Percentiles rank a stretch among this genome's conserved stretches.
Evolutionary conservation across 805 yeast species (phyloP).

Genomic region (Dipodascopsis tothii): DNA sequence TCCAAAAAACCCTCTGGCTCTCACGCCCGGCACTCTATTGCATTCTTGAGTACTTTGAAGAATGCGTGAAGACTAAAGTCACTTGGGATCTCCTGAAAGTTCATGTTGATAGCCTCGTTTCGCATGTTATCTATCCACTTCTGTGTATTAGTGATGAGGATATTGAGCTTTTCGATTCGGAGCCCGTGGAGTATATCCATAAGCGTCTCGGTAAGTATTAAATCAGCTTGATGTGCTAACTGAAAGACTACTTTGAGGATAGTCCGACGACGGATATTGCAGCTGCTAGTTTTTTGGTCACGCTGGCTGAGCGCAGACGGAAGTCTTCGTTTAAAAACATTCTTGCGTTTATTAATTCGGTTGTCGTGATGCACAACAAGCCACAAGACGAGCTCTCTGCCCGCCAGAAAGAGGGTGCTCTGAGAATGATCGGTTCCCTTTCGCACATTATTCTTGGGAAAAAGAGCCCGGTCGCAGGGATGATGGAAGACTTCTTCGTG

Average conservation of each 20-base stretch:
- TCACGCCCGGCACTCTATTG: background rate
- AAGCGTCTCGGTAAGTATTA: slow-evolving; percentile 48
- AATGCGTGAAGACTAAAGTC: slow-evolving; percentile 48
- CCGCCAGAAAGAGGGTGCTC: slow-evolving; percentile 66
- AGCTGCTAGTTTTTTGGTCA: slow-evolving; percentile 62
- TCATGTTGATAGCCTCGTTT: slow-evolving; percentile 54
- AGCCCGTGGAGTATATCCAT: slow-evolving; percentile 83
- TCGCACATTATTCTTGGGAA: slow-evolving; percentile 47
- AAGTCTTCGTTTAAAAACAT: slow-evolving; percentile 54
- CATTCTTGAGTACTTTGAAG: slow-evolving; percentile 50
- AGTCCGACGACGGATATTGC: slow-evolving; percentile 66
- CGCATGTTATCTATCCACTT: slow-evolving; percentile 68
- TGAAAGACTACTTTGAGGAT: slow-evolving; percentile 41
- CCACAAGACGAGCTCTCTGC: slow-evolving; percentile 37
- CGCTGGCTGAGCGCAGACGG: slow-evolving; percentile 63
- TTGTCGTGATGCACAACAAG: slow-evolving; percentile 29
- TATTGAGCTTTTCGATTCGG: slow-evolving; percentile 70
- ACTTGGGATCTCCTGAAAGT: slow-evolving; percentile 66
- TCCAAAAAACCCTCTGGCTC: slow-evolving; percentile 2
- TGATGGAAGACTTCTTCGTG: slow-evolving; percentile 63
- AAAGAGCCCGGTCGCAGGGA: slow-evolving; percentile 49
- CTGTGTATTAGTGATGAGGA: slow-evolving; percentile 62
- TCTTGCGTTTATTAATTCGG: slow-evolving; percentile 50
- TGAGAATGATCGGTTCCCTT: slow-evolving; percentile 71
- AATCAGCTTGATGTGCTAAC: no score